Base-by-base conservation (phyloP, 1,139 yeast species). In the Nadsonia commutata region DNA sequence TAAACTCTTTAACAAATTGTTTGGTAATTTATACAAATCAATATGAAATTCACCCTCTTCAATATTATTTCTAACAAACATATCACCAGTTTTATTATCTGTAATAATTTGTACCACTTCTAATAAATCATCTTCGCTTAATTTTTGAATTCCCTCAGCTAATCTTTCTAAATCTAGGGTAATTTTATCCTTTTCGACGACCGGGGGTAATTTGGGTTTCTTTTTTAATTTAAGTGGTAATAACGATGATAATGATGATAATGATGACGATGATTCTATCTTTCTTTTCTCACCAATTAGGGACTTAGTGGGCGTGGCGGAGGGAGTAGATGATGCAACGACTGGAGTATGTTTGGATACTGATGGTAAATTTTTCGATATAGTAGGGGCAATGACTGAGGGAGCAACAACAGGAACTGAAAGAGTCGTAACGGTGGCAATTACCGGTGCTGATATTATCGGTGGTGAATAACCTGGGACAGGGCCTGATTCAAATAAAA, bases 91-190 rank as follows among this genome's bases (percentile, higher is more conserved):
- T 62, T 85, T 78, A 65, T 90, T 90, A 62, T 90, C 97, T 43
- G 95, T 86, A 36, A 90, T 94, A 96, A 90, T 88, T 64, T 90
- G 97, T 44, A 90, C 97, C 43, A 90, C 93, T 36, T 88, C 94
- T 46, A 90, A 76, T 56, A 90, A 71, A 61, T 90, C 97, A 59
- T 90, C 97, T 63, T 90, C 98, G 47, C 72, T 79, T 49, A 90
- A 71, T 62, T 84, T 83, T 46, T 94, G 84, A 54, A 90, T 72
- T 2, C 94, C 94, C 49, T 81, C 83, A 4, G 97, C 96, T 54
- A 90, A 72, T 59, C 81, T 80, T 59, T 90, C 98, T 52, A 90
- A 70, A 60, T 90, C 96, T 42, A 90, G 62, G 31, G 60, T 52
- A 27, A 59, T 63, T 55, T 60, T 69, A 57, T 80, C 84, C n/a